These are phyloP conservation scores for Globisporangium nagaii DNA, from an alignment of 352 stramenopile species.

Conservation along the genomic window DNA sequence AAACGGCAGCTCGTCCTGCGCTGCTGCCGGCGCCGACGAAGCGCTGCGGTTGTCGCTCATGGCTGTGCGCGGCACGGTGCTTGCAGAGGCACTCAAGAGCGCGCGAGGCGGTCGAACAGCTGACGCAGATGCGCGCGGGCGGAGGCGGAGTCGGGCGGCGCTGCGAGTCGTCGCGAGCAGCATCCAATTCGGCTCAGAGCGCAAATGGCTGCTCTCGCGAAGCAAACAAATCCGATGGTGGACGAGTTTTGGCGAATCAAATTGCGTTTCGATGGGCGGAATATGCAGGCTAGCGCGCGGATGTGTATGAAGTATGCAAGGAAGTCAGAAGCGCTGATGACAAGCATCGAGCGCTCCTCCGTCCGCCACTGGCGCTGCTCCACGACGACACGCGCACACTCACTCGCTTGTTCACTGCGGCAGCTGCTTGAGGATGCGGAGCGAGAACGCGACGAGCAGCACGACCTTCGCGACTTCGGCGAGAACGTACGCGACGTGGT, in stretches of 20 bases:
- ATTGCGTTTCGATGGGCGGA: too few species aligned
- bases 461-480: constrained; percentile 42
- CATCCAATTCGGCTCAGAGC: too few species aligned
- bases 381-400: too few species aligned
- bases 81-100: neutral
- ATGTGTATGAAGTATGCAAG: neutral
- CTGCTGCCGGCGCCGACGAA: neutral
- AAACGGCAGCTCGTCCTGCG: constrained; percentile 19
- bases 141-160: neutral
- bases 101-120: neutral
- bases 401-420: constrained; percentile 11
- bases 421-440: constrained; percentile 45
- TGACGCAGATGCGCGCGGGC: neutral
- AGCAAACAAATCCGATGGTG: constrained; percentile 3
- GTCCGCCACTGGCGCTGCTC: too few species aligned
- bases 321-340: neutral
- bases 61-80: neutral
- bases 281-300: too few species aligned
- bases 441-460: constrained; percentile 35
- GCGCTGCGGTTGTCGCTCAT: neutral
- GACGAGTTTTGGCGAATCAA: constrained; percentile 9
- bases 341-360: neutral
- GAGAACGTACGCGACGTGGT: constrained; percentile 45
- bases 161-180: neutral
- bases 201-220: too few species aligned